These are phyloP conservation scores for Vaccinium myrtillus DNA, from an alignment of 148 eudicot species.

Conservation along the genomic window DNA sequence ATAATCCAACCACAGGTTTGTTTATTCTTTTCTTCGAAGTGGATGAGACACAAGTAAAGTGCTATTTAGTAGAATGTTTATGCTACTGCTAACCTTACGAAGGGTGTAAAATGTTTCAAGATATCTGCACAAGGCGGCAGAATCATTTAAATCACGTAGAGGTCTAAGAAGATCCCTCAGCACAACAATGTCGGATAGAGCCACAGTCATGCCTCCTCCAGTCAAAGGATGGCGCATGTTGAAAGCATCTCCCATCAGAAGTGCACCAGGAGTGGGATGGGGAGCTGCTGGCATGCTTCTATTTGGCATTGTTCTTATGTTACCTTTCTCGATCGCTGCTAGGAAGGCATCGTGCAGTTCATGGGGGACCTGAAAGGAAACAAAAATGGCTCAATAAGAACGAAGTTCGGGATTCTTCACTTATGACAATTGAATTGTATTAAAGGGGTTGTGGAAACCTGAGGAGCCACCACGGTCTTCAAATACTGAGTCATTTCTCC, in stretches of 20 bases:
- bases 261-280: slow-evolving; percentile 40
- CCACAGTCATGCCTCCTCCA: slow-evolving; percentile 51
- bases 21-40: not conserved
- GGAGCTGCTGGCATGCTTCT: slow-evolving; percentile 47
- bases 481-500: slow-evolving; percentile 40
- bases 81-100: slow-evolving; percentile 30
- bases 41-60: not conserved
- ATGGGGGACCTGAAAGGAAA: slow-evolving; percentile 26
- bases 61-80: not conserved
- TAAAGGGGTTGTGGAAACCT: slow-evolving; percentile 20
- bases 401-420: not conserved
- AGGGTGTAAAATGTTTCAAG: slow-evolving; percentile 46
- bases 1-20: not conserved
- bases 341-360: slow-evolving; percentile 30
- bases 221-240: slow-evolving; percentile 49
- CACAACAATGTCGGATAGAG: slow-evolving; percentile 38
- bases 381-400: not conserved
- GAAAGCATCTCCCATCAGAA: slow-evolving; percentile 42
- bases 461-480: slow-evolving; percentile 40
- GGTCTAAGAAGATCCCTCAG: slow-evolving; percentile 42
- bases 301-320: slow-evolving; percentile 41
- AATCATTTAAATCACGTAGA: slow-evolving; percentile 25
- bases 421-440: not conserved
- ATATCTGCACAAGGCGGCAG: slow-evolving; percentile 31
- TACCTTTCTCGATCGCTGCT: slow-evolving; percentile 35